These are phyloP conservation scores for Suillus americanus DNA, from an alignment of 768 basidiomycete species.

Conservation along the genomic window DNA sequence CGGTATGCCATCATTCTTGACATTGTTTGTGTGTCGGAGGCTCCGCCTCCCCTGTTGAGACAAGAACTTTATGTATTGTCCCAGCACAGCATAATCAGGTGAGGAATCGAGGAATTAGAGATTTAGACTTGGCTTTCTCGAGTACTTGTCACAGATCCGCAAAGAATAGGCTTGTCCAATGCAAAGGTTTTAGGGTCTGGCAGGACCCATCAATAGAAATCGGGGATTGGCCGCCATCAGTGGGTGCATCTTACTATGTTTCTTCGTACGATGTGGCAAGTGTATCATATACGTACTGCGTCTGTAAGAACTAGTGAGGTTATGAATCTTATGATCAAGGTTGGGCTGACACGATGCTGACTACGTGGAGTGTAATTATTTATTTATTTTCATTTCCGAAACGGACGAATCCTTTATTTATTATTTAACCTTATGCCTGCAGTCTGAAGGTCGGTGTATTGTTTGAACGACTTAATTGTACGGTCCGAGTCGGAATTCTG, in stretches of 20 bases:
- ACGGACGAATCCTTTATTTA: background rate
- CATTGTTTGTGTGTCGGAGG: conserved; percentile 21
- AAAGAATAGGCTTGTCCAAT: background rate
- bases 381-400: conserved; percentile 2
- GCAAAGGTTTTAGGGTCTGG: background rate
- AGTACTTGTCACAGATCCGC: background rate
- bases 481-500: background rate
- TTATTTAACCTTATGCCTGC: background rate
- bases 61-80: background rate
- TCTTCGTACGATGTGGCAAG: too few species aligned
- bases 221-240: too few species aligned
- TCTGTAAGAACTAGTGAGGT: too few species aligned
- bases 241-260: too few species aligned
- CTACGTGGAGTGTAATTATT: background rate
- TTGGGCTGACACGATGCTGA: background rate
- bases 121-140: background rate
- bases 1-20: conserved; percentile 22
- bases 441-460: background rate
- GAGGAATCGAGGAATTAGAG: background rate
- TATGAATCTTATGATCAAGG: too few species aligned
- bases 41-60: conserved; percentile 20
- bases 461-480: background rate
- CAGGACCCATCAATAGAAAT: too few species aligned
- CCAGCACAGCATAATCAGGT: background rate
- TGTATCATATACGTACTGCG: too few species aligned